These are phyloP conservation scores for Verticillium tricorpus DNA, from an alignment of 2,329 filamentous ascomycete genomes.

Conservation along the genomic window DNA sequence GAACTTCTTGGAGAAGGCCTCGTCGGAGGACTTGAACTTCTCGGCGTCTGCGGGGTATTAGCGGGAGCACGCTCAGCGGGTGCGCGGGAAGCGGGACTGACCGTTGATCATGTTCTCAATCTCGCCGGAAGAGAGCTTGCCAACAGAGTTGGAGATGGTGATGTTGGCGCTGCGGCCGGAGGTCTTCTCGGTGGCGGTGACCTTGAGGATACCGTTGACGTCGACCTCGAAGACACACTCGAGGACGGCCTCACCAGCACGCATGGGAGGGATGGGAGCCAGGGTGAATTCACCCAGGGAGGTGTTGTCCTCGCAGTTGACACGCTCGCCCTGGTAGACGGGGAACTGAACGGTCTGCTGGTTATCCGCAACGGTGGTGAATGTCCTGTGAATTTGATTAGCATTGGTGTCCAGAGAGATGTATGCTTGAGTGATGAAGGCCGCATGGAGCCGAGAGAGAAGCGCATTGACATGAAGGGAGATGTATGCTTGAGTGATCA, in stretches of 20 bases:
- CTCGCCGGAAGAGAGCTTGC: slow-evolving; percentile 90
- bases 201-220: slow-evolving; percentile 99
- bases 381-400: slow-evolving; percentile 43
- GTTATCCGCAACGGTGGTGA: slow-evolving; percentile 78
- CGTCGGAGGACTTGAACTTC: slow-evolving; percentile 97
- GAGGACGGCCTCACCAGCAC: slow-evolving; percentile 90
- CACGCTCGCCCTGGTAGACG: slow-evolving; percentile 92
- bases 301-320: slow-evolving; percentile 98
- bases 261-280: slow-evolving; percentile 81
- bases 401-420: not conserved
- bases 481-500: too few relatives aligned
- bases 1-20: slow-evolving; percentile 99
- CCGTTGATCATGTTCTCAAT: slow-evolving; percentile 97
- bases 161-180: slow-evolving; percentile 98
- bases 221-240: slow-evolving; percentile 99
- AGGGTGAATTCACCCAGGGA: slow-evolving; percentile 96
- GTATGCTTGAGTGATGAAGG: not conserved
- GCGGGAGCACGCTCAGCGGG: slow-evolving; percentile 16
- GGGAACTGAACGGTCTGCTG: slow-evolving; percentile 80
- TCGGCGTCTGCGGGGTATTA: slow-evolving; percentile 63
- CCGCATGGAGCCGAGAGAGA: too few relatives aligned
- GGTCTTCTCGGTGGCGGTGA: slow-evolving; percentile 98
- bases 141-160: slow-evolving; percentile 98
- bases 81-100: slow-evolving; percentile 29
- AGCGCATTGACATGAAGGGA: too few relatives aligned